These are phyloP conservation scores for Picea sitchensis DNA, from an alignment of 75 land plant species.

Conservation along the genomic window DNA sequence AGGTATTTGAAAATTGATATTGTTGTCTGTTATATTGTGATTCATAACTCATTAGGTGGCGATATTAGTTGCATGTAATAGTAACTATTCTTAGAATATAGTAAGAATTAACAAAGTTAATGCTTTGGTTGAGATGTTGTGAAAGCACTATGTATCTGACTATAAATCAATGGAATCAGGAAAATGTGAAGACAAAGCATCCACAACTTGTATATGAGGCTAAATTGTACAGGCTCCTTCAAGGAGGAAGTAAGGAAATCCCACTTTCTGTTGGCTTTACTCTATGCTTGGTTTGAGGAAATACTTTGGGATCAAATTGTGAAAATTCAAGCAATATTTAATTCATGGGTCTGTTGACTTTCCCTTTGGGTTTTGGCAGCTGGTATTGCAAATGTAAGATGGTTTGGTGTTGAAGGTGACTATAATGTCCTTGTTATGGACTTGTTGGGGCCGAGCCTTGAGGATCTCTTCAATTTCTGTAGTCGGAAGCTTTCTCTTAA, in stretches of 20 bases:
- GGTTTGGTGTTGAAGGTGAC: constrained; percentile 91
- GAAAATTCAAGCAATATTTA: neutral
- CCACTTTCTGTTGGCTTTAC: neutral
- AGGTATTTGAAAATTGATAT: neutral
- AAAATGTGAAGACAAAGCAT: constrained; percentile 85
- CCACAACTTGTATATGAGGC: constrained; percentile 82
- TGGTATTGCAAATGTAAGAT: constrained; percentile 83
- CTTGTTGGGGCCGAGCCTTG: constrained; percentile 84
- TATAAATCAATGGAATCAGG: constrained; percentile 32
- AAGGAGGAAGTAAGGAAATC: constrained; percentile 79
- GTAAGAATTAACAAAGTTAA: neutral
- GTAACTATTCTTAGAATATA: neutral
- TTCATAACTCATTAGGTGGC: neutral
- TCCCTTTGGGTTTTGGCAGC: constrained; percentile 34
- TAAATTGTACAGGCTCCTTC: constrained; percentile 73
- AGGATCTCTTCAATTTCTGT: constrained; percentile 85
- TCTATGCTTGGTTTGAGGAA: constrained; percentile 1
- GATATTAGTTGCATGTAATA: neutral
- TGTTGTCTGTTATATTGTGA: neutral
- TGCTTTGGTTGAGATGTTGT: neutral
- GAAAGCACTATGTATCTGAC: neutral
- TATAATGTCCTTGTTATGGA: constrained; percentile 90
- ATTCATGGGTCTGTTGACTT: neutral
- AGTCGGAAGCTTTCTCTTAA: constrained; percentile 81
- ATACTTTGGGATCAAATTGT: neutral